A percentile compares a stretch with the other conserved stretches of the same genome.
Evolutionary conservation across 2,329 filamentous ascomycete species (phyloP).

Genomic region (Cordyceps tenuipes): DNA sequence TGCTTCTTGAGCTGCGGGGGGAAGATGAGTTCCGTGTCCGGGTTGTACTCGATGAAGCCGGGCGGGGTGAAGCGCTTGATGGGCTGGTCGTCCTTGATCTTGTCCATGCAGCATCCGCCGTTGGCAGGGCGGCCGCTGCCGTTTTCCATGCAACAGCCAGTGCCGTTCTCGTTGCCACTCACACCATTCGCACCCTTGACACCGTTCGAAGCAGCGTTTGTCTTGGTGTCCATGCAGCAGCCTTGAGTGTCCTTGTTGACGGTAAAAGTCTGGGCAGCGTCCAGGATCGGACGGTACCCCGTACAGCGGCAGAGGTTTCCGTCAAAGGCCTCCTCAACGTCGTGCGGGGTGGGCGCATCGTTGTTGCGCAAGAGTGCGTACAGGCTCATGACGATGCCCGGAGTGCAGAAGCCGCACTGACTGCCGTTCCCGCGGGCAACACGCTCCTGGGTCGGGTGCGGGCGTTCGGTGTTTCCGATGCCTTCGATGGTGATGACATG

Average conservation of each 20-base stretch:
- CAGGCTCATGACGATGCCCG: conserved; percentile 95
- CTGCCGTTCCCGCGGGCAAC: conserved; percentile 88
- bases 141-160: conserved; percentile 66
- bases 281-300: conserved; percentile 86
- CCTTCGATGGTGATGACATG: conserved; percentile 98
- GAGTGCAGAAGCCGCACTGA: conserved; percentile 91
- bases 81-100: conserved; percentile 40
- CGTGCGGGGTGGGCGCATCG: conserved; percentile 64
- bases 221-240: conserved; percentile 26
- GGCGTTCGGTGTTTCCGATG: conserved; percentile 78
- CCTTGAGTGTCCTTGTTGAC: conserved; percentile 33
- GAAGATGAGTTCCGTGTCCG: conserved; percentile 92
- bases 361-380: conserved; percentile 90
- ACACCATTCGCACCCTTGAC: neutral
- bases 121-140: conserved; percentile 31
- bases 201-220: conserved; percentile 17
- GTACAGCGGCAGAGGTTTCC: conserved; percentile 95
- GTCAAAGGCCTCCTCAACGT: conserved; percentile 93
- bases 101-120: conserved; percentile 62
- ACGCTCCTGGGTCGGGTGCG: conserved; percentile 84
- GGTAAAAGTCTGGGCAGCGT: conserved; percentile 87
- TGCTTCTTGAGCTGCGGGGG: conserved; percentile 78
- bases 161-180: conserved; percentile 22
- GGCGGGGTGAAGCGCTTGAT: conserved; percentile 72
- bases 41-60: conserved; percentile 88